phyloP scores from a whole-genome alignment of 768 basidiomycete species.

The Mycena pura region DNA sequence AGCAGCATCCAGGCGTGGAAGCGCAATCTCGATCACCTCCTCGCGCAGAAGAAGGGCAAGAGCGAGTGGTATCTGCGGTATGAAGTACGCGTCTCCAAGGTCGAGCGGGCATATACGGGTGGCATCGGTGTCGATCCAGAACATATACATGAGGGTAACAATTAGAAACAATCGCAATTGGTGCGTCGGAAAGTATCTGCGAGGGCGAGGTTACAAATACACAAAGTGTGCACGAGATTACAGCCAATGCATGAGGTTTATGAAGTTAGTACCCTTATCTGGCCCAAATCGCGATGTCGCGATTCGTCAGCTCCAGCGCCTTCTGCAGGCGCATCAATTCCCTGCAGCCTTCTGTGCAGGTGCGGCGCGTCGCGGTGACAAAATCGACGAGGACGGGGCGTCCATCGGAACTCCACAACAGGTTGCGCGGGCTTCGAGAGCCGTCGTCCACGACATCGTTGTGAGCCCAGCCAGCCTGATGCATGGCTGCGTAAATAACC shows the following conservation, averaged over 20 bases:
- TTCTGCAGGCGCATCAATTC: conserved; percentile 2
- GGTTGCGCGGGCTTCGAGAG: not conserved
- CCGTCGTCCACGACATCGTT: conserved; percentile 3
- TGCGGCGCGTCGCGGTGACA: not conserved
- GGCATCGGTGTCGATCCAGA: too few species aligned
- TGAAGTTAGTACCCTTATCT: too few species aligned
- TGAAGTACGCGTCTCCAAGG: conserved; percentile 17
- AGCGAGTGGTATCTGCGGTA: conserved; percentile 22
- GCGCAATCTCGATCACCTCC: conserved; percentile 17
- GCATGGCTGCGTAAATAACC: not conserved
- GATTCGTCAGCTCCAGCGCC: not conserved
- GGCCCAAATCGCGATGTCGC: conserved; percentile 7
- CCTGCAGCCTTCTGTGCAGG: not conserved
- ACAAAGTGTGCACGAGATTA: too few species aligned
- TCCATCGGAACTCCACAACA: not conserved
- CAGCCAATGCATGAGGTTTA: too few species aligned
- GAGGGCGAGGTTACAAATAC: too few species aligned
- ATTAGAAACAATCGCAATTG: too few species aligned
- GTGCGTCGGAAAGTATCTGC: too few species aligned
- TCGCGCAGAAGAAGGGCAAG: conserved; percentile 23
- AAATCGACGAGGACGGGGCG: conserved; percentile 12
- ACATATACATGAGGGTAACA: too few species aligned
- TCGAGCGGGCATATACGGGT: conserved; percentile 16
- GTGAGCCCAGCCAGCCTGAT: not conserved
- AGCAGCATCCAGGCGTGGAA: conserved; percentile 23